A percentile compares a stretch with the other conserved stretches of the same genome.
Conservation (phyloP, 169 alveolate species). For the Cryptosporidium canis region DNA sequence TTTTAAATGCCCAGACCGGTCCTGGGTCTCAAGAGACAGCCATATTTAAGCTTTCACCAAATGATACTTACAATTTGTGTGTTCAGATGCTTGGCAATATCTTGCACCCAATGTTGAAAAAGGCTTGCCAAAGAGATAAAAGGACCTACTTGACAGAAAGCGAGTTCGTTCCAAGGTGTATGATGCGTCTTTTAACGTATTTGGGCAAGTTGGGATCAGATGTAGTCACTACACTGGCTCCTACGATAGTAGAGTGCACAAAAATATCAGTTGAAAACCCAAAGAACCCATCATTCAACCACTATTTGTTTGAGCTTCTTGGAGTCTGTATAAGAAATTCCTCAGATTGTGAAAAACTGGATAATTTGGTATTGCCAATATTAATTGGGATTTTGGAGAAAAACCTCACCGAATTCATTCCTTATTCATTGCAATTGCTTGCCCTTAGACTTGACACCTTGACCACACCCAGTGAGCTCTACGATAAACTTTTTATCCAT, state of each 20-base stretch:
- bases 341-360: constrained; percentile 25
- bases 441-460: constrained; percentile 60
- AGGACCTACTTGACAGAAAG: constrained; percentile 35
- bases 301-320: constrained; percentile 82
- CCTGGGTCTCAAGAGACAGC: neutral
- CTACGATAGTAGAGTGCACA: constrained; percentile 29
- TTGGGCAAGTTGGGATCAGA: constrained; percentile 16
- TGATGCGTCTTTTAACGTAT: constrained; percentile 22
- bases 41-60: constrained; percentile 1
- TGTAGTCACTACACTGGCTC: neutral
- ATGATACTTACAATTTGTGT: constrained; percentile 15
- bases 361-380: constrained; percentile 21
- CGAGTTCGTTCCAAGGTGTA: constrained; percentile 66
- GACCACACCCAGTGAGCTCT: constrained; percentile 9
- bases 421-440: constrained; percentile 76
- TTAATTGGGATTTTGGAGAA: constrained; percentile 81
- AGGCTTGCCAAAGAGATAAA: constrained; percentile 2
- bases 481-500: constrained; percentile 49
- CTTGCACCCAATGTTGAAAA: constrained; percentile 42
- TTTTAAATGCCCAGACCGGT: neutral
- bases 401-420: constrained; percentile 82
- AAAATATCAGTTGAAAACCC: constrained; percentile 80
- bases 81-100: constrained; percentile 34
- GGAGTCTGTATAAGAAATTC: constrained; percentile 63
- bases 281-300: constrained; percentile 84